A percentile compares a stretch with the other conserved stretches of the same genome.
Conservation (phyloP, 2,329 filamentous ascomycete genomes). For the Talaromyces atroroseus region DNA sequence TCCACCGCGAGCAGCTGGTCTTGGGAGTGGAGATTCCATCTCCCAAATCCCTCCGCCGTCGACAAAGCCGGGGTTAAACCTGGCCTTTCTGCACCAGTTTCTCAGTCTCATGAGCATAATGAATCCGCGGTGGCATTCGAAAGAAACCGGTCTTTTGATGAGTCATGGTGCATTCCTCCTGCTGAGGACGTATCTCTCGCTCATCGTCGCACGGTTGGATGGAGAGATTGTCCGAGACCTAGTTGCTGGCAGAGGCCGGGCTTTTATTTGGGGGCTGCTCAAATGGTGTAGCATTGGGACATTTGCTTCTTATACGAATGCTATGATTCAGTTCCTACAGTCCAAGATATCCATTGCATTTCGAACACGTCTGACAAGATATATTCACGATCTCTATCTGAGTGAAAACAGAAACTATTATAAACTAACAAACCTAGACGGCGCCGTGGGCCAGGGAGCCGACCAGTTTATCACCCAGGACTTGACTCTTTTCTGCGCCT, state of each 20-base stretch:
- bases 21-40: constrained; percentile 57
- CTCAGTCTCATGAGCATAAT: constrained; percentile 94
- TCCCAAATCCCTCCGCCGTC: constrained; percentile 74
- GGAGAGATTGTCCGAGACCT: constrained; percentile 94
- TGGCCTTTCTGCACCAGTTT: constrained; percentile 96
- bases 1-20: constrained; percentile 74
- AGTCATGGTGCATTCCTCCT: constrained; percentile 88
- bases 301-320: constrained; percentile 93
- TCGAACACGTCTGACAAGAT: constrained; percentile 85
- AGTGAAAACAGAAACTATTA: constrained; percentile 96
- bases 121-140: constrained; percentile 92
- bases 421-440: constrained; percentile 87
- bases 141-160: constrained; percentile 83
- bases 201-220: constrained; percentile 87
- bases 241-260: constrained; percentile 86
- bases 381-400: constrained; percentile 95
- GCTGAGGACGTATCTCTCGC: constrained; percentile 85
- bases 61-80: constrained; percentile 87
- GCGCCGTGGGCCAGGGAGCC: constrained; percentile 82
- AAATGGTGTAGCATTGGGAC: constrained; percentile 96
- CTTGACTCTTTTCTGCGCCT: constrained; percentile 87
- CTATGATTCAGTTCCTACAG: constrained; percentile 98
- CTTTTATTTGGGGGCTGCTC: constrained; percentile 78
- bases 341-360: constrained; percentile 98
- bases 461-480: constrained; percentile 99